These are phyloP conservation scores for Hepatocystis sp. DNA, from an alignment of 169 alveolate genomes.

Conservation along the genomic window DNA sequence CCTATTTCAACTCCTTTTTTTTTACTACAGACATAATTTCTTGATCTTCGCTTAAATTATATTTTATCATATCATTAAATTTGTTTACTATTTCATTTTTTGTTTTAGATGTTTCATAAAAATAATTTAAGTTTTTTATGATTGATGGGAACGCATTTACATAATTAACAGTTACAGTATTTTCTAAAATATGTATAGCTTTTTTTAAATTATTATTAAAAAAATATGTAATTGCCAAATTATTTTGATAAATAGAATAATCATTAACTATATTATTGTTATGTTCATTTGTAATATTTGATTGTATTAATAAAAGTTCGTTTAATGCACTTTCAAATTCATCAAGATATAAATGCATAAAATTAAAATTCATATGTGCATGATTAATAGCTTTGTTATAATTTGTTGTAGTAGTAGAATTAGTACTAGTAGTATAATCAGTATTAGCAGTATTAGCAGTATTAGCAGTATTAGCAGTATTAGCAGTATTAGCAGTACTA, in stretches of 20 bases:
- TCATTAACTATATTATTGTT: constrained; percentile 3
- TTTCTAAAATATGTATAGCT: constrained; percentile 25
- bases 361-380: constrained; percentile 2
- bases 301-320: not conserved
- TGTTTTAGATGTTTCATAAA: constrained; percentile 47
- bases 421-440: too few relatives aligned
- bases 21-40: not conserved
- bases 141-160: constrained; percentile 30
- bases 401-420: not conserved
- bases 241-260: constrained; percentile 40
- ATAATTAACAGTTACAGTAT: constrained; percentile 7
- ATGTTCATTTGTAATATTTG: not conserved
- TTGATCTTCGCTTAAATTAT: constrained; percentile 27
- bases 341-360: constrained; percentile 29
- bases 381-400: not conserved
- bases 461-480: too few relatives aligned
- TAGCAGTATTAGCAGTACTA: too few relatives aligned
- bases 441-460: too few relatives aligned
- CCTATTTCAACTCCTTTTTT: not conserved
- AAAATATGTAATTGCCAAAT: constrained; percentile 42
- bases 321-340: constrained; percentile 33
- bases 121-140: constrained; percentile 25
- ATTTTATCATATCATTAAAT: constrained; percentile 4
- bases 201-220: constrained; percentile 38
- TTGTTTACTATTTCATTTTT: constrained; percentile 13